Conservation (phyloP, 768 basidiomycete species). For the Auriculariales sp. region DNA sequence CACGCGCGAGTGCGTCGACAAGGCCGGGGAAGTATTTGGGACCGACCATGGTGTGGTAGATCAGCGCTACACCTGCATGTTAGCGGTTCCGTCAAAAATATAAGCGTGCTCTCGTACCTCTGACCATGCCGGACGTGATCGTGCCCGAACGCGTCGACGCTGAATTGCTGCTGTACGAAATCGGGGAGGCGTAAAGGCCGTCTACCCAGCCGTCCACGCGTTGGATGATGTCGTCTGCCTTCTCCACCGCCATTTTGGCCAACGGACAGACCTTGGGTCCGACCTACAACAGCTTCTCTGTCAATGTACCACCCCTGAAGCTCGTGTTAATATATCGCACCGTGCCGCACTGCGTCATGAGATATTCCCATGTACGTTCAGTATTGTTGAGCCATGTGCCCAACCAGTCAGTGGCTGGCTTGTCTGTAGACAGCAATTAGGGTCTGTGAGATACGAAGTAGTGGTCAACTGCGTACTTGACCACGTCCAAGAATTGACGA, state of each 20-base stretch:
- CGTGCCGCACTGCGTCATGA: conserved; percentile 6
- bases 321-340: conserved; percentile 1
- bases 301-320: neutral
- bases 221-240: neutral
- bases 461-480: conserved; percentile 4
- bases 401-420: conserved; percentile 4
- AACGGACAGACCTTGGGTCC: conserved; percentile 6
- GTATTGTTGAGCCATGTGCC: conserved; percentile 3
- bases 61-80: neutral
- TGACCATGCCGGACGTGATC: conserved; percentile 4
- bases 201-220: conserved; percentile 6
- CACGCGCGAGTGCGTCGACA: conserved; percentile 2
- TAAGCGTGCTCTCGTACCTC: conserved; percentile 1
- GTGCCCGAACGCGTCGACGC: neutral
- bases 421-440: neutral
- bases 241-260: neutral
- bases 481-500: conserved; percentile 7
- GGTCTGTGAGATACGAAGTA: neutral
- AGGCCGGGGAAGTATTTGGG: conserved; percentile 3
- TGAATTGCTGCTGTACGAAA: conserved; percentile 2
- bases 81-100: neutral
- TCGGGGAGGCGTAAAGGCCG: conserved; percentile 4
- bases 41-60: conserved; percentile 1
- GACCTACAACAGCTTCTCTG: neutral
- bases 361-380: conserved; percentile 6